Evolutionary conservation across 345 rosid species (phyloP).

Genomic region (Eucalyptus paniculata): DNA sequence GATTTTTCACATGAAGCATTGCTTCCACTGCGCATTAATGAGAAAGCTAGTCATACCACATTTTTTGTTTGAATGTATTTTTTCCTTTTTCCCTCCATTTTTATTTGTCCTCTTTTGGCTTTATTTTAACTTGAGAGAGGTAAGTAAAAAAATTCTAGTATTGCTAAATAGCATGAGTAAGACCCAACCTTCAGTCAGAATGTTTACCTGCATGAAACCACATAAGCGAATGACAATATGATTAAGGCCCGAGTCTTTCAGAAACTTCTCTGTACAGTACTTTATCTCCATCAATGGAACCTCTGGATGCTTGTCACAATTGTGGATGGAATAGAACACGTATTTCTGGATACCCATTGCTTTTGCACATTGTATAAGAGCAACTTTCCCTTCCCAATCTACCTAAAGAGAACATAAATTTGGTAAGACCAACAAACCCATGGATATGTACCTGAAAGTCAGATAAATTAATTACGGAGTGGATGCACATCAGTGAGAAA

Average conservation of each 20-base stretch:
- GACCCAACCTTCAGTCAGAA: neutral
- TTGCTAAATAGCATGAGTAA: neutral
- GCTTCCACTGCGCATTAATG: neutral
- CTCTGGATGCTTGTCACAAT: conserved; percentile 97
- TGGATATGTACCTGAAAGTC: neutral
- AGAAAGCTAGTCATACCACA: neutral
- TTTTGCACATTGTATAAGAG: conserved; percentile 91
- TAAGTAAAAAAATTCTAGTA: neutral
- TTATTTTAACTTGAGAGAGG: neutral
- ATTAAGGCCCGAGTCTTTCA: conserved; percentile 60
- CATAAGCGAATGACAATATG: conserved; percentile 68
- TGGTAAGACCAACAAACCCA: neutral
- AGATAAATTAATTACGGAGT: neutral
- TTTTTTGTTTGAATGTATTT: neutral
- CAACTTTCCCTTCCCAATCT: conserved; percentile 99
- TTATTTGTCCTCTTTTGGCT: neutral
- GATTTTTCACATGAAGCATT: neutral
- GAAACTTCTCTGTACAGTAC: conserved; percentile 88
- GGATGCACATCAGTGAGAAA: neutral
- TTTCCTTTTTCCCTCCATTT: neutral
- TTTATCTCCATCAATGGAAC: conserved; percentile 97
- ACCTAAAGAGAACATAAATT: conserved; percentile 51
- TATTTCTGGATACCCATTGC: conserved; percentile 97
- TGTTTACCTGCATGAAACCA: conserved; percentile 91
- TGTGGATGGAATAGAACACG: conserved; percentile 85